Base-by-base conservation (phyloP, 2,329 filamentous ascomycete genomes). In the Didymella pomorum region DNA sequence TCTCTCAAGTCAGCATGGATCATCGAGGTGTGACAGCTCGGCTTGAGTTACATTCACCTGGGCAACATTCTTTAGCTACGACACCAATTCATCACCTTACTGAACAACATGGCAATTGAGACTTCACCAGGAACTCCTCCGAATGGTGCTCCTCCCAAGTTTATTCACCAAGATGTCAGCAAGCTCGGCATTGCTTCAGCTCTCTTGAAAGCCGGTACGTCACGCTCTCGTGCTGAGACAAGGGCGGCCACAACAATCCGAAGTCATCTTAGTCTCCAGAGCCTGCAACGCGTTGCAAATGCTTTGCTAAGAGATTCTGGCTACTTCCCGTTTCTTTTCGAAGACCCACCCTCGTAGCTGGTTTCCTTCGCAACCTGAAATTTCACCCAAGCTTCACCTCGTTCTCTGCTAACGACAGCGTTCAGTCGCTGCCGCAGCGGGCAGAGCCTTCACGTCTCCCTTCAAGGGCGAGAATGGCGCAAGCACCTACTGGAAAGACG, bases 401-500 rank as follows among this genome's bases (percentile, higher is more conserved):
- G 25, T 3, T 14, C 31, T 4, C 16, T n/a, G 18, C 7, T 49
- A 14, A 53, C 45, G 26, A 28, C 21, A 2, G 3, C 16, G 1
- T n/a, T n/a, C 29, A 72, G 75, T 76, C 21, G 62, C 75, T 41
- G 64, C 75, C 10, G 73, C 73, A n/a, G 66, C 74, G 5, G 63
- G 62, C 28, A 74, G 76, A 9, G 58, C 74, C 31, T 52, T 76
- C 52, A 72, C 67, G 0, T 74, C 74, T 0, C 78, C 73, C 7
- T 73, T 79, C 71, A 76, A 76, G 54, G 72, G 73, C 60, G 37
- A 62, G 25, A 74, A 73, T 45, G 74, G 67, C 53, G 69, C 70
- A 51, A 74, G 67, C 48, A 76, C 55, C n/a, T 76, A 74, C 67
- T 72, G 67, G 71, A 71, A 78, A 64, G 72, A 77, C 62, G 62